Evolutionary conservation across 2,329 filamentous ascomycete species (phyloP), one percentile per base, ranked within the genome.

Genomic region (Mycosphaerella sp.): DNA sequence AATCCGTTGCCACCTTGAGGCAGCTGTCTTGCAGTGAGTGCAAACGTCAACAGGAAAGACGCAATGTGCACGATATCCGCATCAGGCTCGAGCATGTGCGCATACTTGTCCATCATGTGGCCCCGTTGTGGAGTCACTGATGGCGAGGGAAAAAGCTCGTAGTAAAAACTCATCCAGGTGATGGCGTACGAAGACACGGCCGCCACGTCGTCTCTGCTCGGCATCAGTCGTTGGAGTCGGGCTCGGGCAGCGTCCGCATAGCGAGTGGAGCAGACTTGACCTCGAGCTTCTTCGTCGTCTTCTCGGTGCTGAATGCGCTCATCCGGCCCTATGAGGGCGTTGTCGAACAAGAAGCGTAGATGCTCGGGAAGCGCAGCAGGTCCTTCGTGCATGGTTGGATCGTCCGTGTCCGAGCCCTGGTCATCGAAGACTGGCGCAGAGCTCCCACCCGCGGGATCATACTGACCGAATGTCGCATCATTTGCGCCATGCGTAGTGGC

Each of bases 291-390:
- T 41, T 31, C 21, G 21, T 49, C 32, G 44, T 42, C 23, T 26
- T 26, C 42, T n/a, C 2, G 39, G 11, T 50, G 44, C 14, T 50
- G 34, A 10, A 36, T 40, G 32, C 48, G 50, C 40, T 55, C 49
- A 42, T 58, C 53, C 17, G 57, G 60, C 7, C 53, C 54, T n/a
- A 69, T 62, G 45, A 65, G 55, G 31, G 63, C 60, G 47, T 68
- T 68, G 38, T 69, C 62, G 53, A 69, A 69, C 8, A 69, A 59
- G 29, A 64, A 63, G 39, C 58, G 61, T 1, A 69, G 50, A 52
- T 69, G 66, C 7, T 62, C 55, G 29, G 67, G 67, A 36, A 36
- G 12, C 38, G 48, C 40, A 23, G 31, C 48, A 1, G 34, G 43
- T 6, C 29, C 29, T 41, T 42, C 42, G 8, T 26, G 17, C 32